phyloP scores from a whole-genome alignment of 352 stramenopile genomes.

The Pythium rhizo-oryzae region DNA sequence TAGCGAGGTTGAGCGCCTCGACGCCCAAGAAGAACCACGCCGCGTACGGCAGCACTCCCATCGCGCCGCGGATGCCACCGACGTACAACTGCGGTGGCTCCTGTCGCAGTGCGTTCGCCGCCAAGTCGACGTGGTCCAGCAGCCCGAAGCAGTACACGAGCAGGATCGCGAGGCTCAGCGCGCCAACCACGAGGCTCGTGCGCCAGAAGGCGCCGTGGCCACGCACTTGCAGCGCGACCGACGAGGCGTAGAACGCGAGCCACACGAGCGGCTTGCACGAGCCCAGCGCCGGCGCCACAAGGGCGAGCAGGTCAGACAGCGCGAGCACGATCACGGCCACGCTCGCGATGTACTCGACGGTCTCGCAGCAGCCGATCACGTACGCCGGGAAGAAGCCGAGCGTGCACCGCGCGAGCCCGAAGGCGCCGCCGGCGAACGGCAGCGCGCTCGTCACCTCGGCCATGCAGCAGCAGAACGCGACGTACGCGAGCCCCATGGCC shows the following conservation, averaged over 20 bases:
- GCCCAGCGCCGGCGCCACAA: constrained; percentile 10
- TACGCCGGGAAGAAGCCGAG: constrained; percentile 32
- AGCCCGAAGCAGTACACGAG: constrained; percentile 24
- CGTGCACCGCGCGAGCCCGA: constrained; percentile 28
- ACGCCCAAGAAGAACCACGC: constrained; percentile 29
- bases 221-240: background rate
- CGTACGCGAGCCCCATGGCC: constrained; percentile 25
- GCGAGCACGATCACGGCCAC: background rate
- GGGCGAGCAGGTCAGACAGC: background rate
- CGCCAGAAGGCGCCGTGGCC: background rate
- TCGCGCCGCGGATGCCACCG: constrained; percentile 1
- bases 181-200: constrained; percentile 6
- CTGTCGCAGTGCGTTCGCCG: background rate
- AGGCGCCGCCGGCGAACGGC: constrained; percentile 33
- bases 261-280: constrained; percentile 13
- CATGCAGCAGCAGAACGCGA: constrained; percentile 26
- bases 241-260: constrained; percentile 16
- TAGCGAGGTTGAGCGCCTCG: constrained; percentile 23
- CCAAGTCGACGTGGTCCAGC: constrained; percentile 9
- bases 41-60: constrained; percentile 16
- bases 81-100: background rate
- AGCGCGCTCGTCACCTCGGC: constrained; percentile 31
- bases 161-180: background rate
- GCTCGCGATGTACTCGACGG: constrained; percentile 15
- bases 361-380: constrained; percentile 24